Conservation (phyloP, 2,329 filamentous ascomycete genomes). For the Nemania abortiva region DNA sequence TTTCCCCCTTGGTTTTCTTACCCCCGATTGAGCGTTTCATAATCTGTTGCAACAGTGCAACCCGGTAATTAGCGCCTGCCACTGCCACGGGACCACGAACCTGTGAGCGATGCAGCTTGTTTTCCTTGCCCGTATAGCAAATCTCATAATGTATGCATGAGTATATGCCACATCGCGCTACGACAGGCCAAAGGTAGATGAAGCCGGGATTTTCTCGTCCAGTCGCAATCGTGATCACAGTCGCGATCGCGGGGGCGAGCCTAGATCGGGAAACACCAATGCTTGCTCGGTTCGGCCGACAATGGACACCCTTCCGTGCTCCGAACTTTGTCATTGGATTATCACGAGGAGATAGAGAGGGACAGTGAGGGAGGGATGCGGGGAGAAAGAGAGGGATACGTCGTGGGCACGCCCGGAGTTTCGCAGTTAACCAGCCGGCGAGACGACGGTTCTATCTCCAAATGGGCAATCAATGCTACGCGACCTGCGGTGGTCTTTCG, state of each 20-base stretch:
- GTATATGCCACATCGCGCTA: slow-evolving; percentile 10
- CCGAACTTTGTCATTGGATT: neutral
- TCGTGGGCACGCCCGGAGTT: slow-evolving; percentile 8
- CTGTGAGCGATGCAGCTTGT: slow-evolving; percentile 29
- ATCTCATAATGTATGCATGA: slow-evolving; percentile 31
- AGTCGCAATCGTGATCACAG: slow-evolving; percentile 30
- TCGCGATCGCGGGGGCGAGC: slow-evolving; percentile 8
- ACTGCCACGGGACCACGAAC: slow-evolving; percentile 20
- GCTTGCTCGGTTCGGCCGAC: slow-evolving; percentile 10
- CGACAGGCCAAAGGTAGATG: slow-evolving; percentile 11
- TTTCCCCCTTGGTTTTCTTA: neutral
- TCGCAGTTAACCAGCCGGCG: slow-evolving; percentile 24
- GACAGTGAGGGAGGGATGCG: neutral
- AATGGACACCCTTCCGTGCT: slow-evolving; percentile 17
- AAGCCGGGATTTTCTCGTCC: slow-evolving; percentile 18
- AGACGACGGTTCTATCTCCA: slow-evolving; percentile 16
- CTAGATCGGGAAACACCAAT: slow-evolving; percentile 18
- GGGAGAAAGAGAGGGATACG: neutral
- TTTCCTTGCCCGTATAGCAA: slow-evolving; percentile 20
- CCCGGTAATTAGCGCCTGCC: slow-evolving; percentile 25
- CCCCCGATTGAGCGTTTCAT: slow-evolving; percentile 17
- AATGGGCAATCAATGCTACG: slow-evolving; percentile 33
- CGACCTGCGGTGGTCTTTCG: slow-evolving; percentile 41
- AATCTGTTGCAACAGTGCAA: slow-evolving; percentile 25
- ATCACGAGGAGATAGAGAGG: neutral